These are phyloP conservation scores for Elongisporangium prolatum DNA, from an alignment of 352 stramenopile species.

Conservation along the genomic window DNA sequence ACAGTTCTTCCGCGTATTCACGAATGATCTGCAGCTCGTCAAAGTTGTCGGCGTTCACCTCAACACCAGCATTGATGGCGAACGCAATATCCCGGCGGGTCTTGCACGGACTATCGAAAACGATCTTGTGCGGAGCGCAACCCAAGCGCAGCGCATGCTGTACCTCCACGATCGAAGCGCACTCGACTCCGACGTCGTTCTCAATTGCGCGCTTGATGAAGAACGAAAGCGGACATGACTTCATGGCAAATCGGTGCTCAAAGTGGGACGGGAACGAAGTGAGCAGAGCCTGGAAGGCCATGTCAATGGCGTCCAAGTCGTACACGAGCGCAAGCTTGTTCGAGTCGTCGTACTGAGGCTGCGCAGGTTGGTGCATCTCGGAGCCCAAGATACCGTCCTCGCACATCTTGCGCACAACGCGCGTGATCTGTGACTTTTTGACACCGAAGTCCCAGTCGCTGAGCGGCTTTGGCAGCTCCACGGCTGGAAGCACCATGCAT, in stretches of 20 bases:
- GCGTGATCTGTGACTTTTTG: slow-evolving; percentile 56
- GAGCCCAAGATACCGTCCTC: slow-evolving; percentile 34
- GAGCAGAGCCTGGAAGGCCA: slow-evolving; percentile 72
- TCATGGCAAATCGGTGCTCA: slow-evolving; percentile 87
- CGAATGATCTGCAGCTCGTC: slow-evolving; percentile 85
- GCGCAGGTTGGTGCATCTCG: slow-evolving; percentile 6
- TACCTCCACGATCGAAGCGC: slow-evolving; percentile 81
- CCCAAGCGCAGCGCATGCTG: slow-evolving; percentile 71
- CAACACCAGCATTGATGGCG: slow-evolving; percentile 76
- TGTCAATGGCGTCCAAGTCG: slow-evolving; percentile 82
- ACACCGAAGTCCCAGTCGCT: slow-evolving; percentile 74
- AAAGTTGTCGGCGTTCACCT: slow-evolving; percentile 91
- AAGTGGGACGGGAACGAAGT: slow-evolving; percentile 84
- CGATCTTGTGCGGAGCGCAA: slow-evolving; percentile 69
- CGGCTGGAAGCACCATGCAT: slow-evolving; percentile 21
- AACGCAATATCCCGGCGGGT: slow-evolving; percentile 85
- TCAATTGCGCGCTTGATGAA: slow-evolving; percentile 78
- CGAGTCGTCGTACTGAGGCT: slow-evolving; percentile 25
- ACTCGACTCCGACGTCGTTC: slow-evolving; percentile 75
- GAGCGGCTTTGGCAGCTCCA: slow-evolving; percentile 47
- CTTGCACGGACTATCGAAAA: slow-evolving; percentile 93
- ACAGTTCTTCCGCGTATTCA: slow-evolving; percentile 82
- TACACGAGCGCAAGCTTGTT: slow-evolving; percentile 76
- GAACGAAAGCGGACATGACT: slow-evolving; percentile 86
- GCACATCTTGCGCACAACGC: slow-evolving; percentile 58